These are phyloP conservation scores for Ceratobasidium theobromae DNA, from an alignment of 1,284 basidiomycete species.

Conservation along the genomic window DNA sequence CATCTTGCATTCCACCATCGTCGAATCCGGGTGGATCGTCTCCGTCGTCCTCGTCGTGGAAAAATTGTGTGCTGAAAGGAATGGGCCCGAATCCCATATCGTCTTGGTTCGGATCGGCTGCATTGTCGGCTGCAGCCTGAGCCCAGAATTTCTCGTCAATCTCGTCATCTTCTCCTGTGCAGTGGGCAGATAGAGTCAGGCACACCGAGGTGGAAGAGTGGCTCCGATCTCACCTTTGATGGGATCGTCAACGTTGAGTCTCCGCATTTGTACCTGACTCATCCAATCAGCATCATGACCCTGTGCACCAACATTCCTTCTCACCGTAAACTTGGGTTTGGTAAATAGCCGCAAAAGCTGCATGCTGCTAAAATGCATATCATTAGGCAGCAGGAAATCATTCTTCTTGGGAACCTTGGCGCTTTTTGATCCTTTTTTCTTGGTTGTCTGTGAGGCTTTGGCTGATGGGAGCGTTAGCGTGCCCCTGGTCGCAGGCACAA, in stretches of 20 bases:
- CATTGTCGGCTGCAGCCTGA: constrained; percentile 81
- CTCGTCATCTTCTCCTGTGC: constrained; percentile 65
- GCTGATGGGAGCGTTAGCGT: constrained; percentile 67
- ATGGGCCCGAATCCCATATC: constrained; percentile 60
- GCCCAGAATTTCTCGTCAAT: constrained; percentile 97
- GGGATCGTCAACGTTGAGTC: constrained; percentile 52
- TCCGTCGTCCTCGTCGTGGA: constrained; percentile 89
- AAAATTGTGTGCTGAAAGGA: constrained; percentile 96
- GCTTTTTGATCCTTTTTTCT: constrained; percentile 48
- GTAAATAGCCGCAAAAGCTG: constrained; percentile 90
- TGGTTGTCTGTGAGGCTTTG: constrained; percentile 51
- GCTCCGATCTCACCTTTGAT: constrained; percentile 7
- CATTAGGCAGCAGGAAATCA: constrained; percentile 86
- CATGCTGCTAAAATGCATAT: constrained; percentile 94
- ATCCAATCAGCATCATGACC: constrained; percentile 13
- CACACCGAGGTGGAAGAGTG: not conserved
- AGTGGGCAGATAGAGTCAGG: constrained; percentile 6
- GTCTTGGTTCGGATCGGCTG: constrained; percentile 54
- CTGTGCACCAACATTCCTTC: constrained; percentile 39
- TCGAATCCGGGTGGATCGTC: constrained; percentile 79
- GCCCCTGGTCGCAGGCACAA: constrained; percentile 69
- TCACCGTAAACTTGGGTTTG: constrained; percentile 90
- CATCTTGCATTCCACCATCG: constrained; percentile 62
- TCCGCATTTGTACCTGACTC: constrained; percentile 75
- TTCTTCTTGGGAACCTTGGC: constrained; percentile 64